Conservation (phyloP, 2,329 filamentous ascomycete species). For the Cercospora nicotianae region DNA sequence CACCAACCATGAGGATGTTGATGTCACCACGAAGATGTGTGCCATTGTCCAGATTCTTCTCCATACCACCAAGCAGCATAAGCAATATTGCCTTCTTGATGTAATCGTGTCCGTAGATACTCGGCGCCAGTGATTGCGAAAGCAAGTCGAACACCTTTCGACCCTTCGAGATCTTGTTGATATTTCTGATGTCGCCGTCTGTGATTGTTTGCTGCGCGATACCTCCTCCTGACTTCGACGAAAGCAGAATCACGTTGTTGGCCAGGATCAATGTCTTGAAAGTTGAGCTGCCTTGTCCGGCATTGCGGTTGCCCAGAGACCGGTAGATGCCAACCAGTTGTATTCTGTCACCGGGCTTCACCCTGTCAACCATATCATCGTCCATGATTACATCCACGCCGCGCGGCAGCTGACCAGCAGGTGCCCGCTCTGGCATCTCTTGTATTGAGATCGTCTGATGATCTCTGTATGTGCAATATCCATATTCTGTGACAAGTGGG, state of each 20-base stretch:
- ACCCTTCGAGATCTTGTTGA: constrained; percentile 96
- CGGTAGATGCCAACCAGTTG: constrained; percentile 96
- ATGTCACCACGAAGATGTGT: constrained; percentile 98
- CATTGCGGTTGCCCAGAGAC: constrained; percentile 91
- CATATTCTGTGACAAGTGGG: constrained; percentile 90
- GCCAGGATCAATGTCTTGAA: constrained; percentile 94
- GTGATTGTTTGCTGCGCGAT: constrained; percentile 90
- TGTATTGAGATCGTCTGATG: constrained; percentile 98
- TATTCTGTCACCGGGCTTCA: constrained; percentile 93
- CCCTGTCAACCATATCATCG: constrained; percentile 90
- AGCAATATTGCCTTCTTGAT: constrained; percentile 97
- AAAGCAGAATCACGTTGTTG: constrained; percentile 91
- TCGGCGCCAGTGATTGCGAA: constrained; percentile 90
- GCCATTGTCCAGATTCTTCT: constrained; percentile 98
- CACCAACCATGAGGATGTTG: constrained; percentile 98
- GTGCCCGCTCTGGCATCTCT: constrained; percentile 97
- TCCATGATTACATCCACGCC: constrained; percentile 96
- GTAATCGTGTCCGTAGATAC: constrained; percentile 94
- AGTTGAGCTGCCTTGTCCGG: constrained; percentile 82
- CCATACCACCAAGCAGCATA: constrained; percentile 92
- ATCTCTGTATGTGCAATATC: constrained; percentile 91
- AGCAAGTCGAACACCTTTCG: constrained; percentile 89
- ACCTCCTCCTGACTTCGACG: constrained; percentile 92
- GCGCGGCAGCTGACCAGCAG: constrained; percentile 89
- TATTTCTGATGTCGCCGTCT: constrained; percentile 95